phyloP scores from a whole-genome alignment of 1,284 basidiomycete genomes.

The Ganoderma leucocontextum region DNA sequence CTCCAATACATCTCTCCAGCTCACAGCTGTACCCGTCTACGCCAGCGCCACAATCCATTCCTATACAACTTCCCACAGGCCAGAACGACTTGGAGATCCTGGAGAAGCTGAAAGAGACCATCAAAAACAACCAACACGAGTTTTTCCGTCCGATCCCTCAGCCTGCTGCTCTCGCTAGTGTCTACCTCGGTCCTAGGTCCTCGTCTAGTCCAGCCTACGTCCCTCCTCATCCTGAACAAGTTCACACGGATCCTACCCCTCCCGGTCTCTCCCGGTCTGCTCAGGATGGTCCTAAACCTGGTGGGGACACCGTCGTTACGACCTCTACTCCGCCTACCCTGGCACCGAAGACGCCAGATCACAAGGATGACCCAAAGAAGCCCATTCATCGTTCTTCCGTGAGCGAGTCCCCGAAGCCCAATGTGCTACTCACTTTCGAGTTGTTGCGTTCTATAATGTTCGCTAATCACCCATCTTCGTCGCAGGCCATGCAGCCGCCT shows the following conservation, averaged over 20 bases:
- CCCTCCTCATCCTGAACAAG: slow-evolving; percentile 55
- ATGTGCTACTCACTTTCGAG: slow-evolving; percentile 30
- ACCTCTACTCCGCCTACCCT: slow-evolving; percentile 18
- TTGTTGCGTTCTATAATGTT: neutral
- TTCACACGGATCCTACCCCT: slow-evolving; percentile 31
- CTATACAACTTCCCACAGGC: slow-evolving; percentile 36
- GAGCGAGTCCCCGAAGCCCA: slow-evolving; percentile 32
- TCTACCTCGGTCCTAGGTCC: slow-evolving; percentile 61
- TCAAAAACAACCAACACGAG: slow-evolving; percentile 75
- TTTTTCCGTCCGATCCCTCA: slow-evolving; percentile 70
- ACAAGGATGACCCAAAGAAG: slow-evolving; percentile 27
- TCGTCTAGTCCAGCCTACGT: slow-evolving; percentile 36
- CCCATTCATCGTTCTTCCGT: slow-evolving; percentile 26
- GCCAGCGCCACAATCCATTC: slow-evolving; percentile 22
- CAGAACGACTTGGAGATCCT: slow-evolving; percentile 73
- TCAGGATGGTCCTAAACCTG: slow-evolving; percentile 14
- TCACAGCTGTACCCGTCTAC: slow-evolving; percentile 28
- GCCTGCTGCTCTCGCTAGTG: slow-evolving; percentile 65
- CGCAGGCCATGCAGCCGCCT: slow-evolving; percentile 24
- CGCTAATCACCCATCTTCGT: slow-evolving; percentile 7
- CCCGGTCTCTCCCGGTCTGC: slow-evolving; percentile 20
- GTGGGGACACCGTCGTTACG: slow-evolving; percentile 16
- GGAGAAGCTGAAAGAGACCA: slow-evolving; percentile 74
- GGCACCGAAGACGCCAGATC: slow-evolving; percentile 22
- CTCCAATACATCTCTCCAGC: slow-evolving; percentile 37